phyloP scores from a whole-genome alignment of 805 yeast species.

The Lachancea kluyveri region DNA sequence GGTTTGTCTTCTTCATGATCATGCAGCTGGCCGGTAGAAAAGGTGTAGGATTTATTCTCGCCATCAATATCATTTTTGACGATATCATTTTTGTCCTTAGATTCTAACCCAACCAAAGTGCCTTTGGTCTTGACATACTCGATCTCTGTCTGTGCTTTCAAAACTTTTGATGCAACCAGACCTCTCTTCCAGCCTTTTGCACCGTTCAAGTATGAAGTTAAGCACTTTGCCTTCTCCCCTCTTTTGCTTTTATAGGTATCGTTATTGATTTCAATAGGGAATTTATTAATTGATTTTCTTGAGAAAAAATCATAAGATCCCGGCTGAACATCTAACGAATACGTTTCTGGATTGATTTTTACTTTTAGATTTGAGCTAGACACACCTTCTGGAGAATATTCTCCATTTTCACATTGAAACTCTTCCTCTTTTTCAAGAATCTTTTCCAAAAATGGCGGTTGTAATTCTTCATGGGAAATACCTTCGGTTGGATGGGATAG shows the following conservation, averaged over 20 bases:
- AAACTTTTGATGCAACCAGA: constrained; percentile 36
- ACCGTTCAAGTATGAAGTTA: constrained; percentile 42
- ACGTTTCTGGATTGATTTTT: constrained; percentile 70
- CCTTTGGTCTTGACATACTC: constrained; percentile 18
- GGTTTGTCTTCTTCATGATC: too few relatives aligned
- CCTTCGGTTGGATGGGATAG: constrained; percentile 98
- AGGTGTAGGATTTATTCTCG: too few relatives aligned
- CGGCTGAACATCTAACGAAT: constrained; percentile 73
- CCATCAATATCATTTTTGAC: too few relatives aligned
- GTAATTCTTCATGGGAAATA: constrained; percentile 67
- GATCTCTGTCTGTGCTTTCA: constrained; percentile 19
- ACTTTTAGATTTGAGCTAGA: constrained; percentile 69
- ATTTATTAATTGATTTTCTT: constrained; percentile 46
- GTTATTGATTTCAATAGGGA: constrained; percentile 19
- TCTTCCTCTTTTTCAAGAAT: constrained; percentile 52
- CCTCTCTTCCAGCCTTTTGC: constrained; percentile 51
- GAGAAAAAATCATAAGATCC: constrained; percentile 75
- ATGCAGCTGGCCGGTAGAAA: too few relatives aligned
- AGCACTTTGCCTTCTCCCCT: constrained; percentile 30
- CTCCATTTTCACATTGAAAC: constrained; percentile 30
- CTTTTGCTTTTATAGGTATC: constrained; percentile 26
- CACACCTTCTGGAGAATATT: constrained; percentile 44
- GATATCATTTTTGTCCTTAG: too few relatives aligned
- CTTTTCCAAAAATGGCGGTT: constrained; percentile 70
- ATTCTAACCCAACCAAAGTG: too few relatives aligned